Evolutionary conservation across 208 protist species (phyloP), one percentile per base, ranked within the genome.

Genomic region (Phytomonas francai): DNA sequence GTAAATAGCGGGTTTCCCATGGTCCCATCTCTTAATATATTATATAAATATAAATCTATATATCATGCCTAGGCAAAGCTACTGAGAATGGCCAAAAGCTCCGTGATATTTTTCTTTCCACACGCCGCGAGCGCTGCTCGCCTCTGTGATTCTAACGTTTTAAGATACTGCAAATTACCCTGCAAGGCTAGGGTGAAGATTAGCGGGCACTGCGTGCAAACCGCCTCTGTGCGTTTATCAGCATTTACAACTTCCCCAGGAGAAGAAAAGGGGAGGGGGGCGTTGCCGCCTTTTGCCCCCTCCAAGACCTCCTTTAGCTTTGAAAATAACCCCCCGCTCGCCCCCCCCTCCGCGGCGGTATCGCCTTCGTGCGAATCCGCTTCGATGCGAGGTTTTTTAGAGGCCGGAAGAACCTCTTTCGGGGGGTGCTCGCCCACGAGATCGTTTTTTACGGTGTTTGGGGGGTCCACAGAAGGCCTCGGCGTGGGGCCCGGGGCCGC

Each of bases 51-150:
- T 65, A 65, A 9, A 69, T 9, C 59, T 27, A 65, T 69, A 69
- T 32, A 11, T 66, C 14, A n/a, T n/a, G n/a, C n/a, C 39, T 59
- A 84, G 54, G 72, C 66, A 56, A 82, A 66, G 58, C 61, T 72
- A 42, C 79, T 67, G 36, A 92, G 66, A 0, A 77, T 78, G 19
- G 62, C 71, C 25, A 92, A 69, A 32, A 92, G 66, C 1, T 67
- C 80, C 3, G 73, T 59, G 1, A 73, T 33, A 58, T 91, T 80
- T 49, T 72, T 79, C 58, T 73, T 79, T 9, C 82, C 45, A 65
- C 85, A 91, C 31, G 85, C 85, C 32, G 76, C 74, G 14, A 91
- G 72, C 19, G 81, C 85, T n/a, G 67, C 49, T 29, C 59, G 51
- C 2, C 85, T 69, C 16, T 65, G 57, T 25, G 70, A 54, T 63